Conservation (phyloP, 495 filamentous ascomycete genomes). For the Aspergillus cavernicola region DNA sequence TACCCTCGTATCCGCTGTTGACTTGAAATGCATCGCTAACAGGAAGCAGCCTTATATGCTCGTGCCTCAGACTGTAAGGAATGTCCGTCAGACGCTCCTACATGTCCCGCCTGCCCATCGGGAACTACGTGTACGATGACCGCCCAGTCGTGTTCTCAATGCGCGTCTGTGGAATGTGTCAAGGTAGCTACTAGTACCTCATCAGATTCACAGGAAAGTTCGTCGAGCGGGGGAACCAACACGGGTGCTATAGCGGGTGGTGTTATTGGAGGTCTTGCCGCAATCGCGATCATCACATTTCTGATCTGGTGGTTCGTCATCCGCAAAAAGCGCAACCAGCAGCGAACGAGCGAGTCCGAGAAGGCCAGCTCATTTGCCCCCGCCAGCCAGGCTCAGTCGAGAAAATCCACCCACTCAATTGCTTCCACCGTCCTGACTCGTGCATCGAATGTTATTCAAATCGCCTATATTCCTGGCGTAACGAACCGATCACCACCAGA, state of each 20-base stretch:
- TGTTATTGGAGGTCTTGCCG: slow-evolving; percentile 71
- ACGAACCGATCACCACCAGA: slow-evolving; percentile 85
- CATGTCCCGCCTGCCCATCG: slow-evolving; percentile 47
- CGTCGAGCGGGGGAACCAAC: slow-evolving; percentile 49
- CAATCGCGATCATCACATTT: slow-evolving; percentile 66
- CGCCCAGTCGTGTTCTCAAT: slow-evolving; percentile 51
- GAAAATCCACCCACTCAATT: slow-evolving; percentile 85
- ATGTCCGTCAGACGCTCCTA: slow-evolving; percentile 40
- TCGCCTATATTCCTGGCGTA: slow-evolving; percentile 97
- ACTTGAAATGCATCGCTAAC: slow-evolving; percentile 3
- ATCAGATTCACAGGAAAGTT: slow-evolving; percentile 20
- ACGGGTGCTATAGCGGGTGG: slow-evolving; percentile 81
- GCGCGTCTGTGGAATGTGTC: slow-evolving; percentile 59
- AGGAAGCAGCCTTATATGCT: slow-evolving; percentile 19
- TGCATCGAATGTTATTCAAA: slow-evolving; percentile 98
- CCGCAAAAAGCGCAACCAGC: slow-evolving; percentile 67
- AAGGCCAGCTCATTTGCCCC: slow-evolving; percentile 50
- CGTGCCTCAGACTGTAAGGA: slow-evolving; percentile 43
- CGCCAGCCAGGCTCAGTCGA: slow-evolving; percentile 62
- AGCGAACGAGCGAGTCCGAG: slow-evolving; percentile 48
- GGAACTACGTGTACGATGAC: slow-evolving; percentile 55
- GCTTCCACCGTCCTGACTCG: slow-evolving; percentile 93
- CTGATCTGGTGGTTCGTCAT: slow-evolving; percentile 85
- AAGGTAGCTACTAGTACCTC: slow-evolving; percentile 31
- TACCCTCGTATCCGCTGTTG: neutral